These are phyloP conservation scores for Talinum fruticosum DNA, from an alignment of 148 eudicot species.

Conservation along the genomic window DNA sequence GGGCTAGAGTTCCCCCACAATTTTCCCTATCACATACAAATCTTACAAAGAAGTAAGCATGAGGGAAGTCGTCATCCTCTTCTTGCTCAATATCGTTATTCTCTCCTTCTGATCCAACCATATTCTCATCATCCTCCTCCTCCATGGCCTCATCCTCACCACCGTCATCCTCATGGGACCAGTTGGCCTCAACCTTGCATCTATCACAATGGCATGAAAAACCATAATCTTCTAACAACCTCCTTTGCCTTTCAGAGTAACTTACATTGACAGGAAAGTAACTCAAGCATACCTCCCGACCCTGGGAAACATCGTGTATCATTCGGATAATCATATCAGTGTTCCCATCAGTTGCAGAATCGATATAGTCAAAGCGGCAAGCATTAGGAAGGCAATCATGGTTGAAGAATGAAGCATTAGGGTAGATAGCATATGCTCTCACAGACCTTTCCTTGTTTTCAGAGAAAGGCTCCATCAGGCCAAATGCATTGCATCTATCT, in stretches of 20 bases:
- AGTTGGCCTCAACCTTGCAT: constrained; percentile 79
- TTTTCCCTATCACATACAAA: constrained; percentile 72
- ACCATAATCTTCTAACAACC: constrained; percentile 80
- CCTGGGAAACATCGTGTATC: constrained; percentile 72
- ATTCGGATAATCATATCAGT: constrained; percentile 64
- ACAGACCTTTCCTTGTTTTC: constrained; percentile 56
- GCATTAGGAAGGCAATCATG: constrained; percentile 97
- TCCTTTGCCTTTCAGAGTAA: constrained; percentile 57
- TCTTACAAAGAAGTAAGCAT: constrained; percentile 79
- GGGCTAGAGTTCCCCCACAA: constrained; percentile 95
- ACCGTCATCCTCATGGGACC: constrained; percentile 71
- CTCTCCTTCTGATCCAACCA: constrained; percentile 31
- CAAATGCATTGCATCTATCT: constrained; percentile 83
- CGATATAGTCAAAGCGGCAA: constrained; percentile 86
- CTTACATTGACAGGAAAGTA: constrained; percentile 81
- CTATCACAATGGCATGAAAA: constrained; percentile 80
- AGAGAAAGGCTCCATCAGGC: constrained; percentile 73
- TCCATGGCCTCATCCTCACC: constrained; percentile 38
- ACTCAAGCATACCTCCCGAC: constrained; percentile 80
- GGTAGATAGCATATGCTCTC: constrained; percentile 86
- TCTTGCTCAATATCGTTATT: constrained; percentile 22
- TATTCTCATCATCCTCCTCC: constrained; percentile 37
- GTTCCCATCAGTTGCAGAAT: constrained; percentile 38
- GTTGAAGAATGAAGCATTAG: constrained; percentile 74
- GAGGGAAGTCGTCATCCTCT: constrained; percentile 72